These are phyloP conservation scores for Haplosporangium sp. DNA, from an alignment of 371 early-diverging fungal genomes.

Conservation along the genomic window DNA sequence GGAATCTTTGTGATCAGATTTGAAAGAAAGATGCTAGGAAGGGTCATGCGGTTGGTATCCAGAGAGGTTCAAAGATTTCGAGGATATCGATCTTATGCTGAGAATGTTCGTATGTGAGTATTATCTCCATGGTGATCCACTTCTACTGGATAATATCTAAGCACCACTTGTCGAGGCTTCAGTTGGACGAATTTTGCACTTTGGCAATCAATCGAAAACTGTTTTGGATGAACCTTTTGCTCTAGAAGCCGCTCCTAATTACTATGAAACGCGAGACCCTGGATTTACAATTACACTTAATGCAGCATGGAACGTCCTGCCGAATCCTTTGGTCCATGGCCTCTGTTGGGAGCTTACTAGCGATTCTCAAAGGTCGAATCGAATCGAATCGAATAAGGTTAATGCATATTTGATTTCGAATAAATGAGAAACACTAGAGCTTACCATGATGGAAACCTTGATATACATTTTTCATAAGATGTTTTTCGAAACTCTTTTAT, in stretches of 20 bases:
- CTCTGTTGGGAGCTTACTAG: neutral
- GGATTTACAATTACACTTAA: conserved; percentile 2
- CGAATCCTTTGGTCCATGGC: conserved; percentile 7
- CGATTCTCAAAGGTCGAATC: too few relatives aligned
- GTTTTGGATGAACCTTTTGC: conserved; percentile 25
- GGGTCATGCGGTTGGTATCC: neutral
- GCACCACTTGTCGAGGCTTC: conserved; percentile 20
- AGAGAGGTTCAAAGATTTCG: neutral
- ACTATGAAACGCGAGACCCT: conserved; percentile 4
- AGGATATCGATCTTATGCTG: neutral
- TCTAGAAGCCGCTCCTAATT: conserved; percentile 15
- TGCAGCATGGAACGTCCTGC: too few relatives aligned
- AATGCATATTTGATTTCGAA: too few relatives aligned
- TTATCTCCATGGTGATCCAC: conserved; percentile 7
- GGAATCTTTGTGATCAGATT: neutral
- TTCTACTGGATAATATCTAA: neutral
- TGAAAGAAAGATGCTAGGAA: neutral
- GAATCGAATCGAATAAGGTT: too few relatives aligned
- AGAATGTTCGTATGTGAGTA: neutral
- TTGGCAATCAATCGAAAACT: neutral
- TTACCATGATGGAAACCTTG: neutral
- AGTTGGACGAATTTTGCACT: conserved; percentile 7
- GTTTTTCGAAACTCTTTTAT: too few relatives aligned
- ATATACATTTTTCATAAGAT: conserved; percentile 1
- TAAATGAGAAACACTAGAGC: too few relatives aligned